phyloP scores from a whole-genome alignment of 148 eudicot genomes.

The Amaranthus cruentus region DNA sequence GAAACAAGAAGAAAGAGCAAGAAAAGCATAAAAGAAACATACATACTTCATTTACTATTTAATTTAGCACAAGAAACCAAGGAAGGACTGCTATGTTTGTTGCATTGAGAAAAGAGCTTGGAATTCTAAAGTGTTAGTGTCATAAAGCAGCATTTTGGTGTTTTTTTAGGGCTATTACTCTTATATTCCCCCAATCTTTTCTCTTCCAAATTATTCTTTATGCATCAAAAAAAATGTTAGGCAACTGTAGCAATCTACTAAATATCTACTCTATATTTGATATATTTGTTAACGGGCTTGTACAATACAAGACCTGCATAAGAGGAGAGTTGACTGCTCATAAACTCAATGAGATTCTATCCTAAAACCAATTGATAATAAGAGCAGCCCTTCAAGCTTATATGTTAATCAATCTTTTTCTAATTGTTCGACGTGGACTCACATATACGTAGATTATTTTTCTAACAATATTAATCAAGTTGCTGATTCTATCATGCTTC shows the following conservation, averaged over 20 bases:
- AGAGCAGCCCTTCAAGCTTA: too few species aligned
- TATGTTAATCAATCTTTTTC: too few species aligned
- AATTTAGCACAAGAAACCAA: conserved; percentile 57
- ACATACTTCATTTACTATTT: too few species aligned
- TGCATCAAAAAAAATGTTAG: conserved; percentile 14
- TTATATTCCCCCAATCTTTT: conserved; percentile 37
- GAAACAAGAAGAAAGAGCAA: conserved; percentile 30
- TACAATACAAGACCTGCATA: too few species aligned
- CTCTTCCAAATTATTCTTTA: conserved; percentile 31
- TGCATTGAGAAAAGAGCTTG: conserved; percentile 75
- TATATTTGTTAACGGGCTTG: too few species aligned
- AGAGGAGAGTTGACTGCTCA: too few species aligned
- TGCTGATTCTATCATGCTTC: too few species aligned
- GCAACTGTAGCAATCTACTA: conserved; percentile 23
- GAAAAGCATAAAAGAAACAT: conserved; percentile 52
- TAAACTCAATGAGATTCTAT: too few species aligned
- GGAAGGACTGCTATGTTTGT: conserved; percentile 29
- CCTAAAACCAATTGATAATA: too few species aligned
- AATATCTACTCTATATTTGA: not conserved
- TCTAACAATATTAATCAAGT: too few species aligned
- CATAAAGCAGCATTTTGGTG: conserved; percentile 60
- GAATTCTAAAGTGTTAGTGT: conserved; percentile 71
- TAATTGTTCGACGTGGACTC: too few species aligned
- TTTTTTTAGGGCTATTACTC: conserved; percentile 36
- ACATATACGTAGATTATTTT: too few species aligned